phyloP scores from a whole-genome alignment of 1,139 yeast species.

The Blastobotrys persicus region DNA sequence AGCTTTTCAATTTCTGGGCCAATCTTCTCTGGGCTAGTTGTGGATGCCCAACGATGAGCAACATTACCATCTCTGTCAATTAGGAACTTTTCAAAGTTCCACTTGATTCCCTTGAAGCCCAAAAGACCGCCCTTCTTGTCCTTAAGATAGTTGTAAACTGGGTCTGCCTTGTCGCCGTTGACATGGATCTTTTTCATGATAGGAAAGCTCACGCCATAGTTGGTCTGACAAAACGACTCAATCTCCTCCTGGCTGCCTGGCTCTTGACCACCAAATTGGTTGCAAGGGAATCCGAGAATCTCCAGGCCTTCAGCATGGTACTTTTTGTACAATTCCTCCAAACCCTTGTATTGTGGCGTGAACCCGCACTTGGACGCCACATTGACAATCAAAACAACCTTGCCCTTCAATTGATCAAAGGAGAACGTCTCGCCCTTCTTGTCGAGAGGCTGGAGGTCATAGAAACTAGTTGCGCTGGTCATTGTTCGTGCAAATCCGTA shows the following conservation, averaged over 20 bases:
- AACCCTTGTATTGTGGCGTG: conserved; percentile 68
- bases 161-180: conserved; percentile 77
- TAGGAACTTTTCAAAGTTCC: conserved; percentile 95
- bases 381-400: conserved; percentile 87
- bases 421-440: conserved; percentile 61
- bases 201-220: conserved; percentile 86
- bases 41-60: conserved; percentile 63
- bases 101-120: conserved; percentile 79
- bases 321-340: conserved; percentile 78
- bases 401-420: conserved; percentile 72
- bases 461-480: conserved; percentile 42
- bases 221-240: conserved; percentile 57
- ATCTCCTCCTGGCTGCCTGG: conserved; percentile 71
- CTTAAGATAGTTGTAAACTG: conserved; percentile 78
- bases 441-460: conserved; percentile 57
- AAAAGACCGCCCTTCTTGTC: conserved; percentile 57
- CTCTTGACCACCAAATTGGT: conserved; percentile 88
- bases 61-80: conserved; percentile 72
- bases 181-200: conserved; percentile 83
- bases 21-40: conserved; percentile 62
- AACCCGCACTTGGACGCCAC: conserved; percentile 77
- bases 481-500: conserved; percentile 14
- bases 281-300: conserved; percentile 88
- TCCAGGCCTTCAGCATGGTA: conserved; percentile 73
- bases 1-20: conserved; percentile 50